phyloP scores from a whole-genome alignment of 225 moss, liverwort and hornwort genomes.

The Anthoceros angustus region DNA sequence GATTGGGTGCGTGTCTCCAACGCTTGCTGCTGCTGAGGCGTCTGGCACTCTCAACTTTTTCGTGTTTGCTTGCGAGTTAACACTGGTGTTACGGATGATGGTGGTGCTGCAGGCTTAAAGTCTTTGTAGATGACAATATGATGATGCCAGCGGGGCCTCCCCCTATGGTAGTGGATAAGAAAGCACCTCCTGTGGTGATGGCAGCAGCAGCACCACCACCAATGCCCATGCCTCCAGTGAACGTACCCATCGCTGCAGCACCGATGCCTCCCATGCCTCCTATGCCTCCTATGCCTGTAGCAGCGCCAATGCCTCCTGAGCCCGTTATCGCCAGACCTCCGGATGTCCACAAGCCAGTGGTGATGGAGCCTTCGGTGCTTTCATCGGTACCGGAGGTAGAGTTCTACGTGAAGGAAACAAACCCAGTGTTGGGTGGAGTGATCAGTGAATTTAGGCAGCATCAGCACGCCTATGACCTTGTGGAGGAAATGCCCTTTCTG shows the following conservation, averaged over 20 bases:
- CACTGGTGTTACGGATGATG: background rate
- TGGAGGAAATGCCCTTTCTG: conserved; percentile 71
- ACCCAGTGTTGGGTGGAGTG: conserved; percentile 50
- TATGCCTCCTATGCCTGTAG: background rate
- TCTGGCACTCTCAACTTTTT: background rate
- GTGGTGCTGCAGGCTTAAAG: conserved; percentile 17
- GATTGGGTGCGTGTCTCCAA: conserved; percentile 38
- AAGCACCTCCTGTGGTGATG: background rate
- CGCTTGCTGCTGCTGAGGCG: background rate
- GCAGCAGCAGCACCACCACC: background rate
- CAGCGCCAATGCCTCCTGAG: background rate
- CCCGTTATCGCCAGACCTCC: background rate
- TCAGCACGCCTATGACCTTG: conserved; percentile 69
- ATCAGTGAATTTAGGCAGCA: conserved; percentile 33
- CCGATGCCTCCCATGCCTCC: background rate
- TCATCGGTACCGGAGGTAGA: conserved; percentile 43
- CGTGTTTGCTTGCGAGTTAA: background rate
- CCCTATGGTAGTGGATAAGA: background rate
- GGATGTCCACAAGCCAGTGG: conserved; percentile 6
- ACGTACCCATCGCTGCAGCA: background rate
- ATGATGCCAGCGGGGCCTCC: background rate
- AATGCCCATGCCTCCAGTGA: background rate
- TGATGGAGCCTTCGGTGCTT: conserved; percentile 14
- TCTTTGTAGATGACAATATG: conserved; percentile 23
- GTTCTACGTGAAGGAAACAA: conserved; percentile 61